Conservation (phyloP, 2,329 filamentous ascomycete genomes). For the Akanthomyces uredinophilus region DNA sequence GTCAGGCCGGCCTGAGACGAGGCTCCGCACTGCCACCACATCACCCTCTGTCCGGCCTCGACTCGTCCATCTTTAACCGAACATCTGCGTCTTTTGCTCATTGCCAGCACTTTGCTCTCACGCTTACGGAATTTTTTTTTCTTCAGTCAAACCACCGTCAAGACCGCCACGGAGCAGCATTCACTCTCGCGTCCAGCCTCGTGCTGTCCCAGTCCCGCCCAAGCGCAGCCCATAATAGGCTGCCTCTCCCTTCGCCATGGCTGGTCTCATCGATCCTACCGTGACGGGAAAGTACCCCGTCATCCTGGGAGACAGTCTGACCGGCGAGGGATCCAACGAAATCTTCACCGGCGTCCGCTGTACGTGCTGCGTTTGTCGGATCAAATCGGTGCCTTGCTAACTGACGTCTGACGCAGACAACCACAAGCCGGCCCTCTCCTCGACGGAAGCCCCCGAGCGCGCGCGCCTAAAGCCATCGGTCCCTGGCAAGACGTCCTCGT, state of each 20-base stretch:
- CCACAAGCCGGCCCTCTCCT: constrained; percentile 52
- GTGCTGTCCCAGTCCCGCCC: neutral
- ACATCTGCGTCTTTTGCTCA: neutral
- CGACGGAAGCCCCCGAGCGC: constrained; percentile 41
- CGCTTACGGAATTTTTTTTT: too few species aligned
- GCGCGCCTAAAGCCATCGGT: constrained; percentile 48
- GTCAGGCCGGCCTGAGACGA: neutral
- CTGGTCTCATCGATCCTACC: constrained; percentile 52
- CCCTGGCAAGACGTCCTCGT: constrained; percentile 45
- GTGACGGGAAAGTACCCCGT: constrained; percentile 58
- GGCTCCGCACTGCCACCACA: neutral
- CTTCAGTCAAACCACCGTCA: neutral
- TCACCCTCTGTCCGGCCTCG: neutral
- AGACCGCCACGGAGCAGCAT: neutral
- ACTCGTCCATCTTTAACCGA: neutral
- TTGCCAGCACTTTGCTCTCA: neutral
- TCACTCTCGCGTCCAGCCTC: neutral
- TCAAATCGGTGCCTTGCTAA: neutral
- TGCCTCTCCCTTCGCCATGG: constrained; percentile 21
- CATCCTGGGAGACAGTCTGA: constrained; percentile 56
- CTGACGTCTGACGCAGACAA: constrained; percentile 45
- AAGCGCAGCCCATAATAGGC: neutral
- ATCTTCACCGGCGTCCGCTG: constrained; percentile 57
- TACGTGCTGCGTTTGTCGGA: constrained; percentile 30
- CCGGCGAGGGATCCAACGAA: constrained; percentile 52